These are phyloP conservation scores for Betula pendula DNA, from an alignment of 306 rosid species.

Conservation along the genomic window DNA sequence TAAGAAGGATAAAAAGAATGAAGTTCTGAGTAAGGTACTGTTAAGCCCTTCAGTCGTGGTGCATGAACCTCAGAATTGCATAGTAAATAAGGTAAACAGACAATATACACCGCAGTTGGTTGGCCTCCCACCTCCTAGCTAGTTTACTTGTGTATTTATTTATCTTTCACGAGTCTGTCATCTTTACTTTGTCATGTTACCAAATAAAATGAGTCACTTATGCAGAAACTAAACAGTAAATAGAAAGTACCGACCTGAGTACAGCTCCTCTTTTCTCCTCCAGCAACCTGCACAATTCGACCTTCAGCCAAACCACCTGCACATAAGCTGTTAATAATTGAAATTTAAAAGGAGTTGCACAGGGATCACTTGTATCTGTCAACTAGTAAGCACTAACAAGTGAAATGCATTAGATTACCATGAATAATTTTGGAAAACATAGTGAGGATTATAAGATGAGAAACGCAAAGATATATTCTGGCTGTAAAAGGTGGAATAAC, in stretches of 20 bases:
- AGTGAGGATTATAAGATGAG: background rate
- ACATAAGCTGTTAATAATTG: slow-evolving; percentile 47
- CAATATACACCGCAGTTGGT: background rate
- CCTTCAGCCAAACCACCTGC: slow-evolving; percentile 95
- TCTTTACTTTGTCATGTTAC: slow-evolving; percentile 8
- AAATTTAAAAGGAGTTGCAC: slow-evolving; percentile 35
- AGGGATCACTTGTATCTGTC: slow-evolving; percentile 23
- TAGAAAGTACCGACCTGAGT: slow-evolving; percentile 58
- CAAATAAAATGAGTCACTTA: slow-evolving; percentile 15
- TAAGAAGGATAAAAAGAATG: slow-evolving; percentile 14
- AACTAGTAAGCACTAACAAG: slow-evolving; percentile 16
- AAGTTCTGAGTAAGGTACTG: slow-evolving; percentile 6
- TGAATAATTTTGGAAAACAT: slow-evolving; percentile 1
- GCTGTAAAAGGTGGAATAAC: background rate
- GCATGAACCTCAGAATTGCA: slow-evolving; percentile 14
- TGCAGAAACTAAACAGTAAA: slow-evolving; percentile 22
- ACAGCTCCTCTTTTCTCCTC: slow-evolving; percentile 91
- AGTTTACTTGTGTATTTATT: background rate
- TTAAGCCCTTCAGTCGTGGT: slow-evolving; percentile 14
- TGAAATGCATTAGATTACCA: slow-evolving; percentile 11
- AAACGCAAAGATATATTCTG: background rate
- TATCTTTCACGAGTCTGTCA: slow-evolving; percentile 15
- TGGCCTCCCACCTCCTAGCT: background rate
- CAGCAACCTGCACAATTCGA: slow-evolving; percentile 81
- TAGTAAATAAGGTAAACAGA: slow-evolving; percentile 13